Evolutionary conservation across 306 rosid genomes (phyloP).

Genomic region (Casuarina cunninghamiana): DNA sequence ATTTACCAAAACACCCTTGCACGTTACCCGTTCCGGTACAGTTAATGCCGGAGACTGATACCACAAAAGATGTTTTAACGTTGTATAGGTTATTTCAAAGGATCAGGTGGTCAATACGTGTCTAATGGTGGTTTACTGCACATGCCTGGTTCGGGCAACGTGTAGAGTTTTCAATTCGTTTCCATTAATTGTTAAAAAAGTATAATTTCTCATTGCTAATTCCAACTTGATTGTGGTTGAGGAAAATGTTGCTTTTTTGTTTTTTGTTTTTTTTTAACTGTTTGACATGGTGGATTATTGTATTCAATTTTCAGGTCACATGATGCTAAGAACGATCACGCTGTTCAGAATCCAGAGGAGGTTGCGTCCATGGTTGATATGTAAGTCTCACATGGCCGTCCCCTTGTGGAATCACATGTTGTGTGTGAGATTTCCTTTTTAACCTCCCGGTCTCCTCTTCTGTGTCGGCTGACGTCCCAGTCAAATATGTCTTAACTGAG

Average conservation of each 20-base stretch:
- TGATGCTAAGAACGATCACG: conserved; percentile 55
- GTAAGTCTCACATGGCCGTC: conserved; percentile 42
- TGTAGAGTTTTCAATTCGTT: background rate
- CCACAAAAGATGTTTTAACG: background rate
- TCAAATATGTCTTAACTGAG: background rate
- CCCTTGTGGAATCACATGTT: conserved; percentile 16
- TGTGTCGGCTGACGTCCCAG: background rate
- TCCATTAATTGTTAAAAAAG: no score
- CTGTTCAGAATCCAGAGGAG: conserved; percentile 85
- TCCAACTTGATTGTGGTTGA: no score
- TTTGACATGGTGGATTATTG: background rate
- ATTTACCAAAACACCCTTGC: background rate
- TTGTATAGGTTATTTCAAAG: background rate
- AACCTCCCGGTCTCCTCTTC: conserved; percentile 4
- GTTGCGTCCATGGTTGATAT: conserved; percentile 72
- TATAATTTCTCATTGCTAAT: no score
- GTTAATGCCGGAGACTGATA: background rate
- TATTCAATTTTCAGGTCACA: conserved; percentile 44
- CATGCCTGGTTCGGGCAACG: background rate
- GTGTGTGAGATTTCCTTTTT: conserved; percentile 22
- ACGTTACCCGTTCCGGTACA: background rate
- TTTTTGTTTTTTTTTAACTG: no score
- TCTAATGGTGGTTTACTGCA: background rate
- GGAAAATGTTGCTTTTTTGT: no score
- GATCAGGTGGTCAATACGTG: no score